Base-by-base conservation (phyloP, 2,329 filamentous ascomycete species). In the Juglanconis sp. region DNA sequence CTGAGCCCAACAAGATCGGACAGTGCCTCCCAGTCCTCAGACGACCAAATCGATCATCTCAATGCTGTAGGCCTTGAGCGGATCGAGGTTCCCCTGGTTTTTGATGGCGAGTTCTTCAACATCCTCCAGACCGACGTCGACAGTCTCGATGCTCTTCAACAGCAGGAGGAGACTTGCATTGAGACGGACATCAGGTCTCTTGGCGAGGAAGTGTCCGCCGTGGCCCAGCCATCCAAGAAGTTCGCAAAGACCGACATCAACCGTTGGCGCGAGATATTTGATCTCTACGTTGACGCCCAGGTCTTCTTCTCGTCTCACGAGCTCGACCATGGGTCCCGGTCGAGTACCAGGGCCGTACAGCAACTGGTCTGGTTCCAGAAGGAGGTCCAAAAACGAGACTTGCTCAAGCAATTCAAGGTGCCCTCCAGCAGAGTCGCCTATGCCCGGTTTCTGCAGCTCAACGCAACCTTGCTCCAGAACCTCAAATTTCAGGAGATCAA, bases 401-500 rank as follows among this genome's bases (percentile, higher is more conserved):
- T 92, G 4, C 77, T 82, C 35, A 79, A 79, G 24, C 77, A 78
- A 53, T 87, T 94, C 74, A 90, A 87, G 71, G 80, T 89, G 52
- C 77, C 82, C 31, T 81, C 87, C 56, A 92, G 90, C 65, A 78
- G 79, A 30, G 70, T 77, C 8, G 88, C 91, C 1, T 83, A 92
- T 53, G 76, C 82, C 56, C 81, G 81, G 31, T 96, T 96, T 68
- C 74, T 94, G 63, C 77, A 81, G 52, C 80, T 96, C 67, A 96
- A 96, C 70, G 78, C 84, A 31, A 82, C 85, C 56, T 81, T 96
- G n/a, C 79, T 96, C n/a, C 87, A 87, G 63, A 89, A 89, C 55
- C 80, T 96, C 65, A 87, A 88, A 61, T 96, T 96, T 67, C 90
- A 93, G 68, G 91, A 95, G 70, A 87, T 96, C 65, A 96, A 96